These are phyloP conservation scores for Nicotiana otophora DNA, from an alignment of 257 asterid genomes.

Conservation along the genomic window DNA sequence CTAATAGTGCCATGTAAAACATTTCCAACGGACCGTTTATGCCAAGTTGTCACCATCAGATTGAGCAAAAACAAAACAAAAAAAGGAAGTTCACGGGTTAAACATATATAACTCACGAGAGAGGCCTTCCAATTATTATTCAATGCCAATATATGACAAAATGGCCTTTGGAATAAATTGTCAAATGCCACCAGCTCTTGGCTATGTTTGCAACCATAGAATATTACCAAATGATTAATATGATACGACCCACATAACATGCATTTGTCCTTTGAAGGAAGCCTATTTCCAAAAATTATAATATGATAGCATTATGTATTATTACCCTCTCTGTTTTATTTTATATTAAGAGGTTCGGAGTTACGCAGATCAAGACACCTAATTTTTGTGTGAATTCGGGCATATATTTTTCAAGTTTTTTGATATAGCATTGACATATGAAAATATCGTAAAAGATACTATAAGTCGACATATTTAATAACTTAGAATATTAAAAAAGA, in stretches of 20 bases:
- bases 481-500: not conserved
- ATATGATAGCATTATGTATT: too few species aligned
- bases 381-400: too few species aligned
- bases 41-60: slow-evolving; percentile 5
- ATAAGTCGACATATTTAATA: not conserved
- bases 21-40: slow-evolving; percentile 6
- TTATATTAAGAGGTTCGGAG: too few species aligned
- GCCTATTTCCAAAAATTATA: too few species aligned
- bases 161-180: not conserved
- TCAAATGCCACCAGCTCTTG: not conserved
- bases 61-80: slow-evolving; percentile 13
- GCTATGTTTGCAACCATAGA: not conserved
- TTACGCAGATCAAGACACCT: too few species aligned
- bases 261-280: not conserved
- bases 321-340: too few species aligned
- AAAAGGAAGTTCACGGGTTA: slow-evolving; percentile 43
- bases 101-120: slow-evolving; percentile 16
- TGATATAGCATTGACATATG: not conserved
- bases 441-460: not conserved
- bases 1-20: not conserved
- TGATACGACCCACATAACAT: slow-evolving; percentile 7
- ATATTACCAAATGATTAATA: slow-evolving; percentile 8
- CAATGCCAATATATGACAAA: slow-evolving; percentile 6
- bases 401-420: too few species aligned
- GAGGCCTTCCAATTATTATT: slow-evolving; percentile 21